Conservation (phyloP, 176 grass and related monocot genomes). For the Puya raimondii region DNA sequence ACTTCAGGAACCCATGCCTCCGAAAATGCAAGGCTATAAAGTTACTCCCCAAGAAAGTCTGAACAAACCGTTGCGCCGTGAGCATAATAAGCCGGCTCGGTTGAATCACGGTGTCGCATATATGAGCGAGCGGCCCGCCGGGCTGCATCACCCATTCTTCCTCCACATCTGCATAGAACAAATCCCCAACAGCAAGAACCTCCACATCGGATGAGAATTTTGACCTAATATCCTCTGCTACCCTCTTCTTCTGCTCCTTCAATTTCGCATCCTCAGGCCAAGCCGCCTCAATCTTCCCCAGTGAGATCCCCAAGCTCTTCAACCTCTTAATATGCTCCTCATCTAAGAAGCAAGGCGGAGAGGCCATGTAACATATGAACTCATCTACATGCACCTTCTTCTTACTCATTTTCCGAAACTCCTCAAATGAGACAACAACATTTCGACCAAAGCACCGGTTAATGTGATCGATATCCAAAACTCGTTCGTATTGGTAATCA, state of each 20-base stretch:
- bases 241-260: constrained; percentile 80
- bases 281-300: constrained; percentile 63
- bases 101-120: constrained; percentile 72
- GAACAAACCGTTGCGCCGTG: constrained; percentile 80
- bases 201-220: constrained; percentile 72
- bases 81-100: constrained; percentile 65
- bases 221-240: constrained; percentile 46
- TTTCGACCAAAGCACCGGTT: constrained; percentile 70
- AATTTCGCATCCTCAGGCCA: constrained; percentile 88
- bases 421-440: constrained; percentile 70
- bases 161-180: constrained; percentile 91
- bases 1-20: constrained; percentile 87
- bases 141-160: constrained; percentile 91
- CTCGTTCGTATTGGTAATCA: constrained; percentile 62
- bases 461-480: constrained; percentile 77
- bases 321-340: constrained; percentile 84
- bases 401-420: constrained; percentile 49
- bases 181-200: constrained; percentile 72
- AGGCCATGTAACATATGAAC: constrained; percentile 74
- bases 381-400: constrained; percentile 78
- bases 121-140: constrained; percentile 76
- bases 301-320: constrained; percentile 59
- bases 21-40: constrained; percentile 93
- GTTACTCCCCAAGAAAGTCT: constrained; percentile 88
- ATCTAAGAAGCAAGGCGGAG: constrained; percentile 75